Base-by-base conservation (phyloP, 2,329 filamentous ascomycete species). In the Taxawa tesnikishii region DNA sequence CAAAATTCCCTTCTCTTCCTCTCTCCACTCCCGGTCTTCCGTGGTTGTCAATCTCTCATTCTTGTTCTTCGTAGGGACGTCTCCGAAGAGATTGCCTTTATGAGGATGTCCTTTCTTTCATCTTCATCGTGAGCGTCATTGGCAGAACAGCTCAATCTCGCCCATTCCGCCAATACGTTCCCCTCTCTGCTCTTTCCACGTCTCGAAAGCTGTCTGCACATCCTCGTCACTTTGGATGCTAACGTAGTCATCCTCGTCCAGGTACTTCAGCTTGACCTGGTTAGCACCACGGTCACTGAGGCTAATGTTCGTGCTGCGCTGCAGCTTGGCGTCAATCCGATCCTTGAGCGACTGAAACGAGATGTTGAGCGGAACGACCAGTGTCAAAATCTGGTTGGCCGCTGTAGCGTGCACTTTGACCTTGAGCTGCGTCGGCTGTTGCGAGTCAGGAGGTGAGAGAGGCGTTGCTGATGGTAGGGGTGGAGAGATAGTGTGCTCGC, bases 281-380 rank as follows among this genome's bases (percentile, higher is more conserved):
- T 36, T 37, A 19, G 21, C 39, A 10, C 40, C 43, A 40, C 83
- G 82, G 49, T 75, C 79, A 45, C 77, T 77, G 48, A 94, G 87
- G 32, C 81, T 87, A 51, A 83, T 81, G 45, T 71, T 79, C 13
- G 84, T 93, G 46, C 87, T 87, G 34, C 83, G 76, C 38, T 81
- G 81, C 36, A 98, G 72, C 56, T 98, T 98, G 16, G 85, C 84
- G 50, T 98, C 90, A 46, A 98, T 94, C 8, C 90, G 81, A 52
- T 96, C 90, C 42, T 90, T 85, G 34, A 98, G 68, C 15, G 83
- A 90, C 43, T 90, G 83, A 58, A 92, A 96, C 25, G 83, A 80
- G 47, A 96, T 96, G 53, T 92, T 94, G 58, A 84, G 92, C 18
- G 84, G 82, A 26, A 94, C 92, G 8, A 98, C 88, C n/a, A 98